Percentiles rank a stretch among this genome's conserved stretches.
Evolutionary conservation across 345 rosid genomes (phyloP).

Genomic region (Camelina laxa): DNA sequence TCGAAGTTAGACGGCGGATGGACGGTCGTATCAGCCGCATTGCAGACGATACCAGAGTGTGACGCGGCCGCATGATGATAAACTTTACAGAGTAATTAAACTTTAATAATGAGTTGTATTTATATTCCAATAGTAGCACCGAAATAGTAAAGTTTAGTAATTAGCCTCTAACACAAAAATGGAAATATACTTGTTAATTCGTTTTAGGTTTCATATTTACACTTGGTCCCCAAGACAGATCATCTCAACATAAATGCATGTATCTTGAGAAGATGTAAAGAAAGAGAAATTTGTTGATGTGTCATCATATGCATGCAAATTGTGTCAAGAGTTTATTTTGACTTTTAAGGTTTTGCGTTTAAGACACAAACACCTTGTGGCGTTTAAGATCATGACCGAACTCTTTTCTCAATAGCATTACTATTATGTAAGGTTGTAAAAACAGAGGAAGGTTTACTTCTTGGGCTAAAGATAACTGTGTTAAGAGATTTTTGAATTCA

Average conservation of each 20-base stretch:
- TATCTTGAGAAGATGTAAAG: neutral
- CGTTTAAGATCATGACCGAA: neutral
- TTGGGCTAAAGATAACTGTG: constrained; percentile 79
- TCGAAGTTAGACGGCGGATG: neutral
- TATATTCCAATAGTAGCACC: neutral
- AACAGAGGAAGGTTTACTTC: constrained; percentile 54
- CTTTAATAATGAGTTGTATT: neutral
- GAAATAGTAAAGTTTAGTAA: neutral
- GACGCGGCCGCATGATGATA: neutral
- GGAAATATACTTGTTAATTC: too few relatives aligned
- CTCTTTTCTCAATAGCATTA: neutral
- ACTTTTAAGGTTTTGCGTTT: neutral
- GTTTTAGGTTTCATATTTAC: neutral
- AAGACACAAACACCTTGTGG: neutral
- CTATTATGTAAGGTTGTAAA: constrained; percentile 22
- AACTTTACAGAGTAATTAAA: neutral
- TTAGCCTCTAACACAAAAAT: neutral
- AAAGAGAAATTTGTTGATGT: neutral
- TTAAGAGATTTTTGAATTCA: constrained; percentile 56
- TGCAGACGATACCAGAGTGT: neutral
- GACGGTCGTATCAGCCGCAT: constrained; percentile 2
- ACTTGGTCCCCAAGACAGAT: neutral
- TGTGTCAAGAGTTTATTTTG: neutral
- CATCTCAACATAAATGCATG: neutral
- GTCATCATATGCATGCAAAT: neutral